Base-by-base conservation (phyloP, 2,329 filamentous ascomycete species). In the Coniochaeta prunicola region DNA sequence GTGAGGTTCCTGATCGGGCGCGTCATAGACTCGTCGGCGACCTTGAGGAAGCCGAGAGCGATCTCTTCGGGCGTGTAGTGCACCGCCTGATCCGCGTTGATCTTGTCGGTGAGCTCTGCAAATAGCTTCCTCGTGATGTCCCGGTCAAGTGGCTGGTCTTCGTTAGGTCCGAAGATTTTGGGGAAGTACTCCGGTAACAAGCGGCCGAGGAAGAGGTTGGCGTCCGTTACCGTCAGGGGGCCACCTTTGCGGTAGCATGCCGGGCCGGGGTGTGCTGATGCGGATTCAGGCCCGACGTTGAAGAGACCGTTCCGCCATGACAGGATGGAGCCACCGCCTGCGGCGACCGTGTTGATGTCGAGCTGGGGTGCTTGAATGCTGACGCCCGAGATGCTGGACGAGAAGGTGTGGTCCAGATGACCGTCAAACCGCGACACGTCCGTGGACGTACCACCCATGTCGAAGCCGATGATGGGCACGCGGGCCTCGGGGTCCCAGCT, bases 11-110 rank as follows among this genome's bases (percentile, higher is more conserved):
- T 80, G 61, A 92, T 92, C 0, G 89, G 89, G 33, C 88, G 77
- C 0, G 84, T 86, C 88, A 91, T 91, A 0, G 86, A 84, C 66
- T 88, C 87, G 61, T 91, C 90, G 4, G 88, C 87, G 53, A 91
- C 86, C 57, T 87, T 83, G 64, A 91, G 81, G 66, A 91, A 91
- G 0, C 89, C 89, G 60, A 88, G 84, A 0, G 89, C 88, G 30
- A 59, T 50, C 26, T 59, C 33, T 19, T 59, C 57, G 15, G 57
- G 36, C 3, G 50, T 56, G 26, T 48, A 59, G 33, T 31, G 48
- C 24, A 34, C 50, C 15, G 3, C 31, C 57, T 59, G 56, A 21
- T 66, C 64, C 10, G 42, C 42, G 58, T 73, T 73, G 59, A 73
- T 68, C 17, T 62, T 61, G 3, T 64, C 61, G 4, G 71, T 68